These are phyloP conservation scores for Paratinospora sagittata DNA, from an alignment of 164 flowering plant genomes.

Conservation along the genomic window DNA sequence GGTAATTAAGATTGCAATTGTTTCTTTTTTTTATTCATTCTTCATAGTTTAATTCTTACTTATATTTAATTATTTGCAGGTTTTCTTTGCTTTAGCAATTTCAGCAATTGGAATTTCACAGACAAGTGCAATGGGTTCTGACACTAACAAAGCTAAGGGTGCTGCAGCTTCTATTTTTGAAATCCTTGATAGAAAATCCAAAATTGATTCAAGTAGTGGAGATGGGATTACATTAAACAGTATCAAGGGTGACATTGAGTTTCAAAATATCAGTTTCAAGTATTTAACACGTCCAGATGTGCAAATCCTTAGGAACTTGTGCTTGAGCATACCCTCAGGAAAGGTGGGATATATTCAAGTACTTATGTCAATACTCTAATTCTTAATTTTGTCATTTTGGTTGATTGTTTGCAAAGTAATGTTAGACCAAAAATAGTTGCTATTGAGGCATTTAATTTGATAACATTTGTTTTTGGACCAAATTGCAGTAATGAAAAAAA, in stretches of 20 bases:
- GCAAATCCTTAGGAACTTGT: constrained; percentile 44
- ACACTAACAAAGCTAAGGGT: constrained; percentile 42
- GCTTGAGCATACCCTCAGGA: constrained; percentile 41
- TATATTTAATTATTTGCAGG: constrained; percentile 28
- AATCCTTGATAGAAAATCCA: no score
- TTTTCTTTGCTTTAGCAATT: constrained; percentile 55
- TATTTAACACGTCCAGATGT: constrained; percentile 49
- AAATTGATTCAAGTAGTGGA: no score
- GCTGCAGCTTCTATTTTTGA: constrained; percentile 48
- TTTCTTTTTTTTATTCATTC: background rate
- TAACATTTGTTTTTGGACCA: no score
- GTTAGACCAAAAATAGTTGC: no score
- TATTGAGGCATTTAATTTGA: no score
- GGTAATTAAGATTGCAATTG: constrained; percentile 17
- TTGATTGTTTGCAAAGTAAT: no score
- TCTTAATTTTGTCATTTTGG: no score
- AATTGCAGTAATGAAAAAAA: no score
- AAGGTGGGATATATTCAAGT: no score
- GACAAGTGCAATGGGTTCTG: constrained; percentile 38
- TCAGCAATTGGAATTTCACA: constrained; percentile 48
- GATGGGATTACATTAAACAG: no score
- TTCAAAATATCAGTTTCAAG: constrained; percentile 45
- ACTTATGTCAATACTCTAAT: no score
- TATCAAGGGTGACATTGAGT: no score
- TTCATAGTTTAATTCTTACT: background rate